Evolutionary conservation across 495 filamentous ascomycete species (phyloP).

Genomic region (Aspergillus sclerotiicarbonarius): DNA sequence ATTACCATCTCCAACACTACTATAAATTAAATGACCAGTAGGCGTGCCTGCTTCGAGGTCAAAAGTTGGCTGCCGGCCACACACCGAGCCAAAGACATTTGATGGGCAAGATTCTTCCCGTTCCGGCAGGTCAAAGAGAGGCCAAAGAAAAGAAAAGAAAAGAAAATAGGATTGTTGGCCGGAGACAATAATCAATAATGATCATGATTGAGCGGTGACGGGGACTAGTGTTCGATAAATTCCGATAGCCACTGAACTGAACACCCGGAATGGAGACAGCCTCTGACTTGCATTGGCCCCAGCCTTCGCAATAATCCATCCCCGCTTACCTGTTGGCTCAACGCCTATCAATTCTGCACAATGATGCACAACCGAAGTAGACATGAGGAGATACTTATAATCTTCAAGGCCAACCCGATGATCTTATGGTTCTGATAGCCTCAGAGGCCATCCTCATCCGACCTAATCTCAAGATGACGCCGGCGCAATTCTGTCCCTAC

Average conservation of each 20-base stretch:
- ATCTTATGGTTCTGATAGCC: too few relatives aligned
- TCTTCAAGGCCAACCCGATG: too few relatives aligned
- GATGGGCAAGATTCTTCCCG: too few relatives aligned
- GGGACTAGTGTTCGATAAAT: background rate
- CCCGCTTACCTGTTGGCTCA: background rate
- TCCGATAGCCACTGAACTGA: background rate
- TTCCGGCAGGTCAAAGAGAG: background rate
- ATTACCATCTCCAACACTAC: background rate
- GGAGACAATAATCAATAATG: background rate
- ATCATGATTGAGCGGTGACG: background rate
- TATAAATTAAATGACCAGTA: constrained; percentile 6
- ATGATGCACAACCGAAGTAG: background rate
- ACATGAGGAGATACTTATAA: too few relatives aligned
- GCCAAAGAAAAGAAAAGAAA: background rate
- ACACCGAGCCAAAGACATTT: too few relatives aligned
- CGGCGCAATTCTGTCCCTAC: too few relatives aligned
- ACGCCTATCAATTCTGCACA: background rate
- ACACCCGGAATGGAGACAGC: background rate
- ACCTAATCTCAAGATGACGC: too few relatives aligned
- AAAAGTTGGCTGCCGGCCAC: background rate
- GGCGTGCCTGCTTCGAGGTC: background rate
- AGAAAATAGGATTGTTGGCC: background rate
- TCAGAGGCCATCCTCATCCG: too few relatives aligned
- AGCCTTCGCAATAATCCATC: background rate
- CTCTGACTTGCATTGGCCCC: background rate